Evolutionary conservation across 108 stramenopile species (phyloP).

Genomic region (Parmales sp.): DNA sequence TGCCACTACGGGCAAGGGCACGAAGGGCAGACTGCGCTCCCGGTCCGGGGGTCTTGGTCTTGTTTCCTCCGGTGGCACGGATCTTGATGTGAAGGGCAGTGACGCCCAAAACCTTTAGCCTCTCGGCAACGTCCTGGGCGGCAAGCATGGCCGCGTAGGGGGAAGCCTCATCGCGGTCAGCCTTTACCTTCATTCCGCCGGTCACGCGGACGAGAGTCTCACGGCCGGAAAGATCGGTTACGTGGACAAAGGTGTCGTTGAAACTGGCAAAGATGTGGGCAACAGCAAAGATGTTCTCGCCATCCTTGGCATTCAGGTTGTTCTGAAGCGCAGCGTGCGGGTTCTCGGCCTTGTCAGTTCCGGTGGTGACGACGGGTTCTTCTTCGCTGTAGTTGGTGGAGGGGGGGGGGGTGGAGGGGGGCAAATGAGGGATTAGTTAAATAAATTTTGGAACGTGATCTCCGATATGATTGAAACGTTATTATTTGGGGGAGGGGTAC

Average conservation of each 20-base stretch:
- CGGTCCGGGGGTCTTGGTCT: slow-evolving; percentile 91
- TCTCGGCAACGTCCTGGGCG: slow-evolving; percentile 95
- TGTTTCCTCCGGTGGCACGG: slow-evolving; percentile 97
- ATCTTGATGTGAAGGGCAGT: slow-evolving; percentile 99
- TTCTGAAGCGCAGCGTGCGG: background rate
- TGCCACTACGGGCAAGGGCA: slow-evolving; percentile 92
- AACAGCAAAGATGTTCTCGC: slow-evolving; percentile 97
- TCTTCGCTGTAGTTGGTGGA: too few species aligned
- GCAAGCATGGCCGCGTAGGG: slow-evolving; percentile 99
- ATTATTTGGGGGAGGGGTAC: too few species aligned
- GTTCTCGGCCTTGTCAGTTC: too few species aligned
- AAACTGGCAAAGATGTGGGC: slow-evolving; percentile 99
- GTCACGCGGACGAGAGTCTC: slow-evolving; percentile 99
- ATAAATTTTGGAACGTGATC: too few species aligned
- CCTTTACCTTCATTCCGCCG: slow-evolving; percentile 99
- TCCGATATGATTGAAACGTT: too few species aligned
- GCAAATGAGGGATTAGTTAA: too few species aligned
- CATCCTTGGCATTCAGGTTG: slow-evolving; percentile 69
- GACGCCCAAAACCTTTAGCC: slow-evolving; percentile 93
- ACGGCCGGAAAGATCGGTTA: slow-evolving; percentile 97
- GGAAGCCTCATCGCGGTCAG: slow-evolving; percentile 96
- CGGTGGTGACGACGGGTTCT: too few species aligned
- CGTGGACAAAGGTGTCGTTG: slow-evolving; percentile 99
- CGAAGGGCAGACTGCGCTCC: slow-evolving; percentile 96
- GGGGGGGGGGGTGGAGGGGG: too few species aligned